Base-by-base conservation (phyloP, 139 green algal genomes). In the Coelastrella sp. region DNA sequence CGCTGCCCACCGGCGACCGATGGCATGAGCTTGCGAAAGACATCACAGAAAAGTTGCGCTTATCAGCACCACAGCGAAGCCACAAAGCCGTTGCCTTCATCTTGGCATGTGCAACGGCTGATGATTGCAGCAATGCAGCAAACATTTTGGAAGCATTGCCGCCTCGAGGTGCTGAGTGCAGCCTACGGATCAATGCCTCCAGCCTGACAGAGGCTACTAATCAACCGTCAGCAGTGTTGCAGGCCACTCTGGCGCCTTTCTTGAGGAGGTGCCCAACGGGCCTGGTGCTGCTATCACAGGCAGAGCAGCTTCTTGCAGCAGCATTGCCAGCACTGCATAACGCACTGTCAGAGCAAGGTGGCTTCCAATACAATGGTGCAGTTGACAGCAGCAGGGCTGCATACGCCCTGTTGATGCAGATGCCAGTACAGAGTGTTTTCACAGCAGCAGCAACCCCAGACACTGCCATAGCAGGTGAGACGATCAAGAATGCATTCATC, bases 261-360 rank as follows among this genome's bases (percentile, higher is more conserved):
- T 30, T 92, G 48, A 35, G 35, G 37, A 79, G 83, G 53, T 90
- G 88, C 78, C 84, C 85, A 8, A 32, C 59, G 15, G 86, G 82
- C 17, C 82, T 88, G 9, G 72, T 90, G 7, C 38, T 88, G 27
- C 37, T 91, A 6, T 23, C 73, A 13, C 48, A 74, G 34, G 77
- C 73, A 23, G 53, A 88, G 35, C 15, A 69, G 27, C 69, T 86
- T 73, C 86, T 69, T 32, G 79, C 77, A 19, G 64, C 57, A 30
- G 63, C 86, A 67, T 45, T 89, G 72, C 83, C 86, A 23, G 86
- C 88, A 32, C 76, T 92, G 40, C 84, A 88, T 34, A 89, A 85
- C 27, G 78, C 66, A 1, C 68, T 92, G 27, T 74, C 64, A 37
- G 89, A 92, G 76, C 64, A 66, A 5, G 89, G 86, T 9, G 63